phyloP scores from a whole-genome alignment of 192 early-diverging fungal genomes.

The Coemansia sp. region DNA sequence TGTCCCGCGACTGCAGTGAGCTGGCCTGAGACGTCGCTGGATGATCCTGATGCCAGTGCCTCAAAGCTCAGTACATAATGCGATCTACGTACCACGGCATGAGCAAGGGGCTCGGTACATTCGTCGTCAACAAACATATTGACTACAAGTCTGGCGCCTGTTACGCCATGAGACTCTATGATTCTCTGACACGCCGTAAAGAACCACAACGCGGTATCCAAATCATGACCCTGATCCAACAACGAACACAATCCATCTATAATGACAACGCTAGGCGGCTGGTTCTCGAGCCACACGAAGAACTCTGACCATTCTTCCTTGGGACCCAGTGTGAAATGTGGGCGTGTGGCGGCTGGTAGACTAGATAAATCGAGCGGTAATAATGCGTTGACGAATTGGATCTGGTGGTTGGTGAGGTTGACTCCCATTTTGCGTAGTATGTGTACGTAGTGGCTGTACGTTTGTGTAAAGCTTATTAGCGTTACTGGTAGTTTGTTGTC shows the following conservation, averaged over 20 bases:
- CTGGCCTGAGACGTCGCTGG: slow-evolving; percentile 42
- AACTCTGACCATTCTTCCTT: slow-evolving; percentile 22
- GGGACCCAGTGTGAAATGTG: slow-evolving; percentile 16
- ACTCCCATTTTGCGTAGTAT: slow-evolving; percentile 50
- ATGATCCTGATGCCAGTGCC: slow-evolving; percentile 29
- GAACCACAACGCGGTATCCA: slow-evolving; percentile 11
- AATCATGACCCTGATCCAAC: slow-evolving; percentile 18
- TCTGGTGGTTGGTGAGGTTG: slow-evolving; percentile 3
- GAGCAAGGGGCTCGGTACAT: slow-evolving; percentile 10
- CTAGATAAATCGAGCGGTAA: not conserved
- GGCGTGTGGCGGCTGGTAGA: slow-evolving; percentile 17
- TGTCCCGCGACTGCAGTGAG: slow-evolving; percentile 41
- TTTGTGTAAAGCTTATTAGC: slow-evolving; percentile 32
- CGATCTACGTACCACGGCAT: slow-evolving; percentile 17
- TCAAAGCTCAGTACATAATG: slow-evolving; percentile 38
- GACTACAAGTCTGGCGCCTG: not conserved
- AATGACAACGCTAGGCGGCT: slow-evolving; percentile 12
- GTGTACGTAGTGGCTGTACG: slow-evolving; percentile 47
- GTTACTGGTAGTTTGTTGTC: slow-evolving; percentile 1
- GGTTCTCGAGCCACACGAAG: slow-evolving; percentile 15
- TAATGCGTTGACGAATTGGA: slow-evolving; percentile 35
- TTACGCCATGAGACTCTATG: slow-evolving; percentile 4
- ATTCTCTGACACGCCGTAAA: slow-evolving; percentile 25
- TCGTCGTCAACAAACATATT: slow-evolving; percentile 38
- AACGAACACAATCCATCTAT: slow-evolving; percentile 36